A percentile compares a stretch with the other conserved stretches of the same genome.
These are phyloP conservation scores for Alternaria triticimaculans DNA, from an alignment of 2,329 filamentous ascomycete species.

Conservation along the genomic window DNA sequence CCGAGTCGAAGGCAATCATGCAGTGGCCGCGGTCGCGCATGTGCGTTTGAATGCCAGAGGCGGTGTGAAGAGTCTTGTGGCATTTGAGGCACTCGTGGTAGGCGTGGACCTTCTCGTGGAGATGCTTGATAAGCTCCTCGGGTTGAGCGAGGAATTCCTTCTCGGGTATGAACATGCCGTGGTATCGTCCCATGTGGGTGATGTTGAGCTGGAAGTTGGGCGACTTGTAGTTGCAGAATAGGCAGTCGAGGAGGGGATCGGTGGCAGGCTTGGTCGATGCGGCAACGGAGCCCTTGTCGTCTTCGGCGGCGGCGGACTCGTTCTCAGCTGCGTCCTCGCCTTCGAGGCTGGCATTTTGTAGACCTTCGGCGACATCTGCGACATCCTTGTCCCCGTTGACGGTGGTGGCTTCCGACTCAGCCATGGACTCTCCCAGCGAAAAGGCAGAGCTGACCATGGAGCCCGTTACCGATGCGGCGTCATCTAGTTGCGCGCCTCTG, in stretches of 20 bases:
- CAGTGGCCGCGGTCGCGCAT: slow-evolving; percentile 98
- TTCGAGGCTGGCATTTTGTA: slow-evolving; percentile 68
- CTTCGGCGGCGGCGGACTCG: slow-evolving; percentile 49
- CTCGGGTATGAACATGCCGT: slow-evolving; percentile 97
- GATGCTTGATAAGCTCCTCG: slow-evolving; percentile 78
- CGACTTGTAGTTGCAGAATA: slow-evolving; percentile 92
- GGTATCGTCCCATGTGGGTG: slow-evolving; percentile 87
- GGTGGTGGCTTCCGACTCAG: slow-evolving; percentile 55
- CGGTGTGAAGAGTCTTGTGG: slow-evolving; percentile 78
- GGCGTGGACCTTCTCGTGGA: slow-evolving; percentile 80
- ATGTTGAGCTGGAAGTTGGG: slow-evolving; percentile 77
- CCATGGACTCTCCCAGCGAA: slow-evolving; percentile 81
- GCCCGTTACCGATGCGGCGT: slow-evolving; percentile 66
- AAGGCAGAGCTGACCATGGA: slow-evolving; percentile 92
- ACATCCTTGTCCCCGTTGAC: slow-evolving; percentile 77
- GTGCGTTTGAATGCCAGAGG: slow-evolving; percentile 86
- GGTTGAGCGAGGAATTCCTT: slow-evolving; percentile 81
- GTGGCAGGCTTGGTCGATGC: slow-evolving; percentile 39
- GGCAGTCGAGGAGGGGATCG: slow-evolving; percentile 63
- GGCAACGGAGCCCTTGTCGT: slow-evolving; percentile 46
- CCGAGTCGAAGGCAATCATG: slow-evolving; percentile 89
- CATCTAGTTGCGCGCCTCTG: slow-evolving; percentile 55
- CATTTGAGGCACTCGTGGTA: slow-evolving; percentile 88
- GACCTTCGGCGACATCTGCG: slow-evolving; percentile 75
- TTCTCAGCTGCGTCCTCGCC: slow-evolving; percentile 52